Percentiles rank a stretch among this genome's conserved stretches.
These are phyloP conservation scores for Eucalyptus sp. DNA, from an alignment of 345 rosid species.

Conservation along the genomic window DNA sequence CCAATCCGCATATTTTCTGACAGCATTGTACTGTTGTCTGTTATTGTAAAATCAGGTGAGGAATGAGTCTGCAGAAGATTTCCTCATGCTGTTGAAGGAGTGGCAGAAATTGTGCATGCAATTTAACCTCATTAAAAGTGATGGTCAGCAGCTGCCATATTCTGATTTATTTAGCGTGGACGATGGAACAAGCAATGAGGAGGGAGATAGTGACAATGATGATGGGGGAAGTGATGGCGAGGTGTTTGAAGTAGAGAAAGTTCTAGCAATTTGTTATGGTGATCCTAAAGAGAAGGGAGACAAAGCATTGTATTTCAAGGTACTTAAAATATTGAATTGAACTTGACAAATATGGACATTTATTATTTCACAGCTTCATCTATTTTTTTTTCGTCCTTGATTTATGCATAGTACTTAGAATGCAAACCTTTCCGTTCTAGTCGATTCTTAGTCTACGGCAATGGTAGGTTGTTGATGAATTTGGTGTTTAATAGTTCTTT, in stretches of 20 bases:
- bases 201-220: not conserved
- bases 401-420: not conserved
- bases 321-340: not conserved
- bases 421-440: not conserved
- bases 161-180: not conserved
- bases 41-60: slow-evolving; percentile 32
- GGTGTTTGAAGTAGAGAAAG: slow-evolving; percentile 40
- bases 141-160: slow-evolving; percentile 1
- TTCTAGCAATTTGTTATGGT: slow-evolving; percentile 39
- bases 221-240: slow-evolving; percentile 13
- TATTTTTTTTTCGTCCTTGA: not conserved
- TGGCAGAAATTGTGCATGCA: slow-evolving; percentile 47
- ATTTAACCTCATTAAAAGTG: slow-evolving; percentile 19
- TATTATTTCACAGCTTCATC: not conserved
- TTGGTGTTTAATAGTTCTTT: not conserved
- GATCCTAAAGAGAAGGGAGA: slow-evolving; percentile 23
- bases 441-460: not conserved
- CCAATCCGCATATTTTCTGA: not conserved
- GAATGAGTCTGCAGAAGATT: slow-evolving; percentile 54
- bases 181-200: slow-evolving; percentile 8
- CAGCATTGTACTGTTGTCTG: not conserved
- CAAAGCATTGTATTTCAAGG: slow-evolving; percentile 39
- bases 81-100: slow-evolving; percentile 35
- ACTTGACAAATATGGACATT: not conserved
- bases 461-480: not conserved